Conservation (phyloP, 2,329 filamentous ascomycete genomes). For the Epichloe sibirici region DNA sequence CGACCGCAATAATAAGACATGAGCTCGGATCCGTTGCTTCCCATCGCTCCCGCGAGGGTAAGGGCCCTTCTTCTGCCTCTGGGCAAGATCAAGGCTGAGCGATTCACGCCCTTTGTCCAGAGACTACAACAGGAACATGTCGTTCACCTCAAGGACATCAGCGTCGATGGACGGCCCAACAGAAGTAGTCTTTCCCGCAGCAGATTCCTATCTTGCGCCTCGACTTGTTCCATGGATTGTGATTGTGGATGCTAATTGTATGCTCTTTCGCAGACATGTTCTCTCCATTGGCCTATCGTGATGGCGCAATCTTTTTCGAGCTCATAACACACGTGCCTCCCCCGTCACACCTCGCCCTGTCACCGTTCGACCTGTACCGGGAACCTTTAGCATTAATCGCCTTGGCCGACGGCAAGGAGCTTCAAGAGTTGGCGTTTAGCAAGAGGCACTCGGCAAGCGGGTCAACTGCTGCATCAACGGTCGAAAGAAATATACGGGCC, state of each 20-base stretch:
- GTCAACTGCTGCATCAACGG: slow-evolving; percentile 34
- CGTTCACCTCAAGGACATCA: slow-evolving; percentile 76
- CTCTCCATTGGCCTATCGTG: slow-evolving; percentile 77
- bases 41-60: slow-evolving; percentile 82
- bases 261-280: slow-evolving; percentile 62
- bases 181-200: slow-evolving; percentile 47
- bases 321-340: slow-evolving; percentile 69
- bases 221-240: neutral
- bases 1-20: slow-evolving; percentile 46
- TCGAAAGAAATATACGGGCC: slow-evolving; percentile 45
- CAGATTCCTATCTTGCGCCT: neutral
- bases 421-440: slow-evolving; percentile 40
- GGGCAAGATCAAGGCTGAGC: slow-evolving; percentile 70
- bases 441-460: slow-evolving; percentile 39
- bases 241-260: slow-evolving; percentile 10
- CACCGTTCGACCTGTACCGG: slow-evolving; percentile 82
- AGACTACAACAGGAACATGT: slow-evolving; percentile 69
- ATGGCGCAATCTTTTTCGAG: slow-evolving; percentile 79
- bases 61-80: slow-evolving; percentile 78
- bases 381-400: slow-evolving; percentile 76
- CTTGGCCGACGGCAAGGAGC: slow-evolving; percentile 68
- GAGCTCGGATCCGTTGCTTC: slow-evolving; percentile 80
- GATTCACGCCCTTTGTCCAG: slow-evolving; percentile 68
- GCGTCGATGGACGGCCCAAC: slow-evolving; percentile 70
- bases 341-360: slow-evolving; percentile 65